phyloP scores from a whole-genome alignment of 2,329 filamentous ascomycete genomes.

The Hypoxylon sp. region DNA sequence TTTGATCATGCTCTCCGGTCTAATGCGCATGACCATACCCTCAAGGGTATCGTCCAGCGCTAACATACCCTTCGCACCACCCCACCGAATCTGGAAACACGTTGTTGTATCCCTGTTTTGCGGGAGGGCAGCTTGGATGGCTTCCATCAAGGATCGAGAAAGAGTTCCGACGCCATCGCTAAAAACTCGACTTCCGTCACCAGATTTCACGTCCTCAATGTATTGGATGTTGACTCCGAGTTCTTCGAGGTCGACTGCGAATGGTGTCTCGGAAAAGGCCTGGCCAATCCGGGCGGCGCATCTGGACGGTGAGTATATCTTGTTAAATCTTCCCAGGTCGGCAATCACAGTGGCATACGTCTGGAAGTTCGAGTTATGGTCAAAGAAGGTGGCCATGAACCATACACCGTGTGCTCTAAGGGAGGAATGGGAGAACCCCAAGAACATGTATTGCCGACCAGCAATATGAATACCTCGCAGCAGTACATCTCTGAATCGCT shows the following conservation, averaged over 20 bases:
- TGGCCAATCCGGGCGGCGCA: slow-evolving; percentile 72
- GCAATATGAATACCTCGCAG: slow-evolving; percentile 71
- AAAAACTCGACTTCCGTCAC: slow-evolving; percentile 69
- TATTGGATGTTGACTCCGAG: slow-evolving; percentile 50
- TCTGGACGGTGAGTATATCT: slow-evolving; percentile 66
- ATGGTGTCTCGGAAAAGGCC: slow-evolving; percentile 81
- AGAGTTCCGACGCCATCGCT: slow-evolving; percentile 85
- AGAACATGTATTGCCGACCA: slow-evolving; percentile 72
- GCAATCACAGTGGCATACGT: slow-evolving; percentile 60
- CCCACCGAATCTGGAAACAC: slow-evolving; percentile 80
- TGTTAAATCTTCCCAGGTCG: slow-evolving; percentile 62
- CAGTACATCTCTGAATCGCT: slow-evolving; percentile 72
- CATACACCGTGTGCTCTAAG: slow-evolving; percentile 78
- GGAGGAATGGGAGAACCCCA: slow-evolving; percentile 85
- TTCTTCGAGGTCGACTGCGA: slow-evolving; percentile 65
- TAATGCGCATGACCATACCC: slow-evolving; percentile 71
- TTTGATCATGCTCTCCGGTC: slow-evolving; percentile 81
- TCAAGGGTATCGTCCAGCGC: slow-evolving; percentile 72
- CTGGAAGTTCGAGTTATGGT: slow-evolving; percentile 51
- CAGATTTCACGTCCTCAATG: slow-evolving; percentile 66
- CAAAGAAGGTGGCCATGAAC: slow-evolving; percentile 65
- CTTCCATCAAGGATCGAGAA: slow-evolving; percentile 68
- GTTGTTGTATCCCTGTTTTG: slow-evolving; percentile 65
- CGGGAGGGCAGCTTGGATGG: slow-evolving; percentile 70
- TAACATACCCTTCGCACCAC: slow-evolving; percentile 83